Conservation (phyloP, 2,329 filamentous ascomycete species). For the Ophiostoma montium region DNA sequence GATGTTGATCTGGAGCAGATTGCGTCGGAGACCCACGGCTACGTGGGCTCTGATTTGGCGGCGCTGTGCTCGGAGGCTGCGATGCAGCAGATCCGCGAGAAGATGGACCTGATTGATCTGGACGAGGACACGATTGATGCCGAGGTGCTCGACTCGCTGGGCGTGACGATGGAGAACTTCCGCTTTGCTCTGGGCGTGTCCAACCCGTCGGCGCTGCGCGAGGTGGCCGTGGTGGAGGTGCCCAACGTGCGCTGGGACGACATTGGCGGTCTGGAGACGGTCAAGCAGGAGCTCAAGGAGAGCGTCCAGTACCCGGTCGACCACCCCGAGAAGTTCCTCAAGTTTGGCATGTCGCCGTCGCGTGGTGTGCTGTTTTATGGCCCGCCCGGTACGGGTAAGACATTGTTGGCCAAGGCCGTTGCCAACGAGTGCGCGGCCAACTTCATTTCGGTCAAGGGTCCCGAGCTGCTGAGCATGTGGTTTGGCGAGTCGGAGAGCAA, state of each 20-base stretch:
- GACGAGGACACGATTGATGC: conserved; percentile 99
- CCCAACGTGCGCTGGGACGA: conserved; percentile 99
- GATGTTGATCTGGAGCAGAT: conserved; percentile 96
- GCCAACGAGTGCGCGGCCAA: conserved; percentile 99
- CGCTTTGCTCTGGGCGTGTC: conserved; percentile 94
- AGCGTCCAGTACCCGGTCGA: conserved; percentile 98
- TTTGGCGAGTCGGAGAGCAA: conserved; percentile 99
- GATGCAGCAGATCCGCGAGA: conserved; percentile 99
- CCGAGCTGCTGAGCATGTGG: conserved; percentile 98
- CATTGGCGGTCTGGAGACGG: conserved; percentile 92
- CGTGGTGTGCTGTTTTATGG: conserved; percentile 98
- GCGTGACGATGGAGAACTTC: conserved; percentile 99
- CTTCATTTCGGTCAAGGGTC: conserved; percentile 99
- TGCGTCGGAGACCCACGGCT: conserved; percentile 94
- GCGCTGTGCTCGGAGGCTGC: conserved; percentile 97
- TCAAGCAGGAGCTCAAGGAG: conserved; percentile 99
- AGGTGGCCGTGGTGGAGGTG: conserved; percentile 97
- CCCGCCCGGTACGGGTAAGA: conserved; percentile 99
- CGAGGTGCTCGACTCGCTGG: conserved; percentile 92
- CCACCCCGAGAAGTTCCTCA: conserved; percentile 99
- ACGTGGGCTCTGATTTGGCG: conserved; percentile 95
- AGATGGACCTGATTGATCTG: conserved; percentile 99
- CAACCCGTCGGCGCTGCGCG: conserved; percentile 95
- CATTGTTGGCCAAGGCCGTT: conserved; percentile 96
- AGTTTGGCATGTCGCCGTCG: conserved; percentile 95